phyloP scores from a whole-genome alignment of 2,329 filamentous ascomycete species.

The Tolypocladium amazonense region DNA sequence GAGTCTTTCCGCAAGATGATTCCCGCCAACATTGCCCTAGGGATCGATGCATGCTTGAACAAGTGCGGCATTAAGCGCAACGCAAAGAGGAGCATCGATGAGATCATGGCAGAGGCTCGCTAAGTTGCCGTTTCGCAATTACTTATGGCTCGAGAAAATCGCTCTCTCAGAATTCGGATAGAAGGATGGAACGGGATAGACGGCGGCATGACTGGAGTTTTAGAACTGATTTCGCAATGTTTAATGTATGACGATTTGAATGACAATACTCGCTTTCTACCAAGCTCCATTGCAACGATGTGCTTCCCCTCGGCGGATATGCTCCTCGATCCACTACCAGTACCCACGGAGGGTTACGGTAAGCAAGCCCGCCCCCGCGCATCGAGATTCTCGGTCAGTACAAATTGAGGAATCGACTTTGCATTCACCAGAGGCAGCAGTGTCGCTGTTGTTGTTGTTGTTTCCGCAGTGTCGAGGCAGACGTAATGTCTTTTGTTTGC shows the following conservation, averaged over 20 bases:
- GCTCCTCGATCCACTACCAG: not conserved
- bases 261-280: not conserved
- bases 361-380: not conserved
- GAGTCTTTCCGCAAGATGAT: constrained; percentile 27
- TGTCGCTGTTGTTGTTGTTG: not conserved
- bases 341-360: not conserved
- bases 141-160: not conserved
- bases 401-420: no score
- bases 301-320: not conserved
- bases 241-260: not conserved
- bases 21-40: constrained; percentile 38
- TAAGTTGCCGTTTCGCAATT: not conserved
- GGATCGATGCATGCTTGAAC: constrained; percentile 38
- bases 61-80: constrained; percentile 33
- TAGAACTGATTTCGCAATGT: not conserved
- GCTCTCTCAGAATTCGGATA: not conserved
- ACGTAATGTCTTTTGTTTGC: no score
- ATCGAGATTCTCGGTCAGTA: not conserved
- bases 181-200: not conserved
- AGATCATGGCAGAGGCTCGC: constrained; percentile 4
- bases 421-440: not conserved
- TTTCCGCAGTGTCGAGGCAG: no score
- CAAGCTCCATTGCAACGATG: not conserved
- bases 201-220: not conserved
- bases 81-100: constrained; percentile 16